Base-by-base conservation (phyloP, 164 flowering plant species). In the Aristolochia californica region DNA sequence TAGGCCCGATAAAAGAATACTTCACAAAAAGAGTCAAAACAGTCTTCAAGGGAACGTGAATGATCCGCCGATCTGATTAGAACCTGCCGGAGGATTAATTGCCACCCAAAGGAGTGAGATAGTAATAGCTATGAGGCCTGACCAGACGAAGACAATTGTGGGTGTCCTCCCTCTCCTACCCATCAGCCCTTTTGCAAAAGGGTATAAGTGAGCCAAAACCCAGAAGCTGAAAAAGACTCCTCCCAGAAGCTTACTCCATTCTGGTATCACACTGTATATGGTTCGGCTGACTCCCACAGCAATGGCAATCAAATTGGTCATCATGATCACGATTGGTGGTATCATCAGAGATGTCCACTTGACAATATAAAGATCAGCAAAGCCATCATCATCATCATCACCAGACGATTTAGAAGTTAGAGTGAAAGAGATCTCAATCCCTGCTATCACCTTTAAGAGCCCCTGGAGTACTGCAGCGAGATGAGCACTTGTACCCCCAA, bases 401-500 rank as follows among this genome's bases (percentile, higher is more conserved):
- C 79, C 83, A 0, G 69, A 75, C 0, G 97, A 81, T 66, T 88
- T 88, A 8, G 96, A 79, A 21, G 96, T 88, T 59, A 88, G 43
- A 0, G 90, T 85, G 73, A 88, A 88, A 0, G 96, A 88, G 48
- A 88, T 86, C 53, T 88, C 91, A 58, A 88, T 83, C 26, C 96
- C 94, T 1, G 88, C 96, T 48, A 88, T 38, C 40, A 88, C 91
- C 53, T 89, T 89, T 13, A 89, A 77, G 13, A 89, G 76, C 0
- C 95, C 97, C 52, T 89, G 97, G 20, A 89, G 68, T 21, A 89
- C 97, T 5, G 97, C 97, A 17, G 85, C 93, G 22, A 87, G 73
- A 60, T 89, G 97, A 9, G 97, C 89, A 62, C 95, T 87, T 13
- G 95, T 87, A 48, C 97, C 97, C 44, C 90, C 91, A 24, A 89